A percentile compares a stretch with the other conserved stretches of the same genome.
phyloP scores from a whole-genome alignment of 1,139 yeast genomes.

The Yamadazyma spencermartinsiae region DNA sequence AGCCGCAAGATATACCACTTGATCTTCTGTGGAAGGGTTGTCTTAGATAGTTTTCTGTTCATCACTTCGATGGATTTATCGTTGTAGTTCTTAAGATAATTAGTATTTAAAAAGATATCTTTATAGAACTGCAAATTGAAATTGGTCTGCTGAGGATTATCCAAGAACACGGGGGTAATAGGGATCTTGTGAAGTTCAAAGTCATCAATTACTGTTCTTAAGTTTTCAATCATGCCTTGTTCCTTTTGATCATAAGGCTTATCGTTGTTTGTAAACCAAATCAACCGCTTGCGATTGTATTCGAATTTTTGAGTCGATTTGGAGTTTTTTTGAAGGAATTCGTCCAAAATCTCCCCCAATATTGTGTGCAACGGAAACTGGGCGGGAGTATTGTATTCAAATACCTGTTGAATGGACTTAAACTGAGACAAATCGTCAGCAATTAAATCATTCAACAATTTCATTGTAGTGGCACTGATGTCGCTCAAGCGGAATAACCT shows the following conservation, averaged over 20 bases:
- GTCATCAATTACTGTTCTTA: constrained; percentile 65
- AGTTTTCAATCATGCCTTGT: constrained; percentile 27
- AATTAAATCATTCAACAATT: constrained; percentile 33
- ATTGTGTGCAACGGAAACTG: constrained; percentile 38
- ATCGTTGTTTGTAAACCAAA: constrained; percentile 47
- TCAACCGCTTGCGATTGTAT: constrained; percentile 33
- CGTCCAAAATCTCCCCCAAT: constrained; percentile 34
- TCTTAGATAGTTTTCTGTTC: constrained; percentile 17
- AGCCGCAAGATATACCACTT: constrained; percentile 52
- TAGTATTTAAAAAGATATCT: constrained; percentile 52
- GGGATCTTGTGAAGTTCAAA: constrained; percentile 50
- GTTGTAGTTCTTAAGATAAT: constrained; percentile 23
- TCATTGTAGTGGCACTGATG: constrained; percentile 42
- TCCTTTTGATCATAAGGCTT: constrained; percentile 28
- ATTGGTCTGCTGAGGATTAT: constrained; percentile 17
- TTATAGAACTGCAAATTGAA: constrained; percentile 59
- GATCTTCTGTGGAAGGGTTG: constrained; percentile 48
- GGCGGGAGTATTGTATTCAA: constrained; percentile 7
- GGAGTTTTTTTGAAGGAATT: constrained; percentile 23
- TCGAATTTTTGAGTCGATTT: constrained; percentile 22
- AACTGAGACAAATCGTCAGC: constrained; percentile 26
- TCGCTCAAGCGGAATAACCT: constrained; percentile 37
- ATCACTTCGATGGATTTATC: constrained; percentile 4
- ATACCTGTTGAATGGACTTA: constrained; percentile 12
- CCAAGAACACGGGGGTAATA: constrained; percentile 67